Percentiles rank a stretch among this genome's conserved stretches.
Conservation (phyloP, 1,284 basidiomycete species). For the Apiotrichum siamense region DNA sequence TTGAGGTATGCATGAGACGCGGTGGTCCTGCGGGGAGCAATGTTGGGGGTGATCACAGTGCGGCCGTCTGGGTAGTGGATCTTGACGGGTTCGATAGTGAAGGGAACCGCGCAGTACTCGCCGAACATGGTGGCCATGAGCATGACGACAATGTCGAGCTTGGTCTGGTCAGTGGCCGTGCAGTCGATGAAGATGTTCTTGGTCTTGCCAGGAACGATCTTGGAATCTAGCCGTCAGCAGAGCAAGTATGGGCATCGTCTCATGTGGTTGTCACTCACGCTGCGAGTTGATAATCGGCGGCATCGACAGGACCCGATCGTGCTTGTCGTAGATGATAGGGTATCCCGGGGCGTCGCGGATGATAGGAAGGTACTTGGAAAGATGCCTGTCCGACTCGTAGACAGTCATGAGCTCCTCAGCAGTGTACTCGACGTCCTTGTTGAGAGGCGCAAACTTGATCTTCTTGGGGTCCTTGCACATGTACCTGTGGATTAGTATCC, state of each 20-base stretch:
- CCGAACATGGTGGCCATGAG: conserved; percentile 96
- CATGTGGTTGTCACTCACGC: conserved; percentile 42
- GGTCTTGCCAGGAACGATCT: conserved; percentile 84
- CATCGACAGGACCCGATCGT: conserved; percentile 85
- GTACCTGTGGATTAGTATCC: no score
- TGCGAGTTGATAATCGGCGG: conserved; percentile 98
- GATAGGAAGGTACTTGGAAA: conserved; percentile 82
- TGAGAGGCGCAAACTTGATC: conserved; percentile 84
- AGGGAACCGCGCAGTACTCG: conserved; percentile 83
- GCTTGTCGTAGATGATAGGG: conserved; percentile 91
- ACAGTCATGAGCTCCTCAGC: conserved; percentile 81
- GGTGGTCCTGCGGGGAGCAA: conserved; percentile 64
- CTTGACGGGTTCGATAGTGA: conserved; percentile 85
- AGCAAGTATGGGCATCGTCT: no score
- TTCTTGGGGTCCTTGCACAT: conserved; percentile 80
- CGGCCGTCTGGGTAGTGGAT: conserved; percentile 72
- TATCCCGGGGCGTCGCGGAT: conserved; percentile 93
- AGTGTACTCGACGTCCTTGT: conserved; percentile 66
- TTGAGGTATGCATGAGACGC: conserved; percentile 89
- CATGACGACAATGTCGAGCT: conserved; percentile 89
- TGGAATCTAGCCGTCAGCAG: conserved; percentile 58
- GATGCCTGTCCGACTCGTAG: conserved; percentile 90
- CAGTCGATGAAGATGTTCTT: conserved; percentile 94
- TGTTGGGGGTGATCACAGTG: conserved; percentile 70
- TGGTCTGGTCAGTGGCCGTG: conserved; percentile 96